Evolutionary conservation across 345 rosid species (phyloP), one percentile per base, ranked within the genome.

Genomic region (Noccaea bulbosa): DNA sequence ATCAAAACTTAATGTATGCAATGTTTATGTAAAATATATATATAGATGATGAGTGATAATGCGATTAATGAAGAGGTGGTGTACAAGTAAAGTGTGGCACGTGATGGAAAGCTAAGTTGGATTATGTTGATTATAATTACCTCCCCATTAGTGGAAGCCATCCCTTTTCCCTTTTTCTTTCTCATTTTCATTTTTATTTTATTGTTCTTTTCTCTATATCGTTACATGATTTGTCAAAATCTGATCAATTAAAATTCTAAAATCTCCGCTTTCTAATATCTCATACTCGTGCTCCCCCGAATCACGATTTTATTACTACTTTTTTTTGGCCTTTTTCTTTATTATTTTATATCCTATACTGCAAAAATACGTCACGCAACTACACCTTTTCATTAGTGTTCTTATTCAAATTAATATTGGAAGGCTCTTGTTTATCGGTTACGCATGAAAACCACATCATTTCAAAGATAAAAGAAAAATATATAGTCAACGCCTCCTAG

Each of bases 11-110:
- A 17, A 17, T 17, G 20, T 17, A 17, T 17, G 20, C 20, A 41
- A 17, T 43, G 56, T 11, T 62, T 17, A 8, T 72, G 49, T 43
- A 44, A 62, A 48, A 27, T 20, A 27, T 3, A 55, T 27, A 27
- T 3, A 55, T 27, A 27, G 38, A 64, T 73, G 52, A 65, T 55
- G 59, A 55, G 59, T 67, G 68, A 58, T 73, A 51, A 74, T 74
- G 78, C 62, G 73, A 60, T 59, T 49, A 51, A 52, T 33, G 67
- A 58, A 73, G 54, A 66, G 72, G 72, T 73, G 62, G 72, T 66
- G 34, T 66, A 41, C 56, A 74, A 67, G 78, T 67, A 67, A 74
- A 74, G 78, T 60, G 68, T 60, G 68, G 78, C 78, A 59, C 78
- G 78, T 74, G 73, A 67, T 51, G 4, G 8, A 52, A 51, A 66